Conservation (phyloP, 345 rosid genomes). For the Cardamine resedifolia region DNA sequence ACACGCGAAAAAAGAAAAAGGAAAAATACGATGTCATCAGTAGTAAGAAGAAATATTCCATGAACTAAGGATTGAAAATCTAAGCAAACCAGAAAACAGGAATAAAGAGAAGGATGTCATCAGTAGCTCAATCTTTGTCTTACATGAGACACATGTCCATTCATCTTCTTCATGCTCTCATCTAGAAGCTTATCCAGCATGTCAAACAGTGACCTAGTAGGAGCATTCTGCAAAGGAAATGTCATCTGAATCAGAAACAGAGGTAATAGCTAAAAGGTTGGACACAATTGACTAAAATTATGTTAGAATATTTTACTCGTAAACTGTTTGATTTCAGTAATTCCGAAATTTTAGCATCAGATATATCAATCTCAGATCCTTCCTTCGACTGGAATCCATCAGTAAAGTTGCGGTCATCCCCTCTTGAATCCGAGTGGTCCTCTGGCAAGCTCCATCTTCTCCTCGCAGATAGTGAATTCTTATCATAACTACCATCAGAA, state of each 20-base stretch:
- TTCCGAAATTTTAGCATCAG: constrained; percentile 58
- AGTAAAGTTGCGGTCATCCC: constrained; percentile 38
- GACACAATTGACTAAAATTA: background rate
- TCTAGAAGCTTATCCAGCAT: constrained; percentile 63
- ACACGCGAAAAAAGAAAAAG: background rate
- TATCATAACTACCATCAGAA: constrained; percentile 42
- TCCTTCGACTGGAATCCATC: constrained; percentile 48
- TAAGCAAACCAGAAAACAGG: background rate
- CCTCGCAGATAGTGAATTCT: constrained; percentile 39
- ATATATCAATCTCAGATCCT: constrained; percentile 52
- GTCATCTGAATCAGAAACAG: constrained; percentile 23
- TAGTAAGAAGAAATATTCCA: constrained; percentile 20
- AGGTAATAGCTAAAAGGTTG: constrained; percentile 18
- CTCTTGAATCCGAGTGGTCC: constrained; percentile 29
- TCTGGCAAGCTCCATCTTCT: constrained; percentile 55
- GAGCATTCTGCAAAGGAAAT: constrained; percentile 56
- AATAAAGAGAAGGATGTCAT: constrained; percentile 18
- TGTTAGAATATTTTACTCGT: constrained; percentile 52
- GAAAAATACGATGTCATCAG: constrained; percentile 4
- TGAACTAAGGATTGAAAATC: constrained; percentile 12
- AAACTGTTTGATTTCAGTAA: constrained; percentile 61
- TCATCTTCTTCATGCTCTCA: constrained; percentile 65
- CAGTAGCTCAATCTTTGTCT: constrained; percentile 35
- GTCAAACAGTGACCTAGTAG: constrained; percentile 69
- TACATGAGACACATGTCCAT: constrained; percentile 71